A percentile compares a stretch with the other conserved stretches of the same genome.
Evolutionary conservation across 1,139 yeast genomes (phyloP).

Genomic region (Lodderomyces metapsilosis): DNA sequence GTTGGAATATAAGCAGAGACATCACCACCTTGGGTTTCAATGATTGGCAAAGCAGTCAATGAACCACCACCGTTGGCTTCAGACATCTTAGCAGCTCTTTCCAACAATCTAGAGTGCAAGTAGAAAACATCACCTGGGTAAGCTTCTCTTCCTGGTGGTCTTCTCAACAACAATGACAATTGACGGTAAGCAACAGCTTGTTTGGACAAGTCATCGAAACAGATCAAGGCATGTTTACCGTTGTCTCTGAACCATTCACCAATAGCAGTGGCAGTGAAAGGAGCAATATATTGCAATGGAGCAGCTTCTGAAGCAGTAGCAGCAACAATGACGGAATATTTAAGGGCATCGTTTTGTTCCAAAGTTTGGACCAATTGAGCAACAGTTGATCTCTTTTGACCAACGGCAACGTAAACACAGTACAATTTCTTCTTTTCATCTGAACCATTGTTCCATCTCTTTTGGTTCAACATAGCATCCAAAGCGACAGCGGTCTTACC

Average conservation of each 20-base stretch:
- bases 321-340: conserved; percentile 97
- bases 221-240: conserved; percentile 95
- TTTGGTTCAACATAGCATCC: conserved; percentile 98
- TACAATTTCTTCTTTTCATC: conserved; percentile 97
- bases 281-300: conserved; percentile 99
- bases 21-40: conserved; percentile 99
- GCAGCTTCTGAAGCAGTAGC: conserved; percentile 99
- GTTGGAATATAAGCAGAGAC: conserved; percentile 98
- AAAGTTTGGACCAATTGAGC: conserved; percentile 99
- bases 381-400: conserved; percentile 99
- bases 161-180: conserved; percentile 94
- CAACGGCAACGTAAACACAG: conserved; percentile 99
- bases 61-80: conserved; percentile 90
- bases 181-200: conserved; percentile 99
- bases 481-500: conserved; percentile 99
- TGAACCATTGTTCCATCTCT: conserved; percentile 93
- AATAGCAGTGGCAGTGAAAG: conserved; percentile 99
- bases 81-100: conserved; percentile 97
- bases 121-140: conserved; percentile 97
- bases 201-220: conserved; percentile 97
- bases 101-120: conserved; percentile 93
- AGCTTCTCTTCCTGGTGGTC: conserved; percentile 97
- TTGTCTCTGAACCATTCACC: conserved; percentile 99
- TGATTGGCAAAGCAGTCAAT: conserved; percentile 92
- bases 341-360: conserved; percentile 97